These are phyloP conservation scores for Metschnikowia vanudenii DNA, from an alignment of 805 yeast genomes.

Conservation along the genomic window DNA sequence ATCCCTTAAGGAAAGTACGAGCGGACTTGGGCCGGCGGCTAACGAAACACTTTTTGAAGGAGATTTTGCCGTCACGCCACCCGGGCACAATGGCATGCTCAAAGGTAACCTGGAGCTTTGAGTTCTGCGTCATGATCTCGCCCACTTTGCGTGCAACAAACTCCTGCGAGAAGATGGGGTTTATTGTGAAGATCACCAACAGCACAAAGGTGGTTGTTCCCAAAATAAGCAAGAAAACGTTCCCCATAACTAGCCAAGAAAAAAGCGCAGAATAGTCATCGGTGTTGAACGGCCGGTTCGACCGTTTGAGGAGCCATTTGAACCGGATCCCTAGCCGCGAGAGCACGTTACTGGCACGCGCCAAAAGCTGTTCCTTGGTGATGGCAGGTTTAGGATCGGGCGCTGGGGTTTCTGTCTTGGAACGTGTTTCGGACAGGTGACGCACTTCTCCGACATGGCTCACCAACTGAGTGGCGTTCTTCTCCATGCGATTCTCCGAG, in stretches of 20 bases:
- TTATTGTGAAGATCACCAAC: constrained; percentile 67
- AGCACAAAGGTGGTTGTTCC: constrained; percentile 95
- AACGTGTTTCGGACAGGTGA: neutral
- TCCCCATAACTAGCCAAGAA: constrained; percentile 90
- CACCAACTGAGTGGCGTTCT: neutral
- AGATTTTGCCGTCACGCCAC: constrained; percentile 85
- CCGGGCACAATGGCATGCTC: constrained; percentile 94
- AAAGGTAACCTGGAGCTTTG: constrained; percentile 79
- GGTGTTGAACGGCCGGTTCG: constrained; percentile 82
- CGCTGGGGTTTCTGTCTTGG: neutral
- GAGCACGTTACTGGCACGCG: constrained; percentile 30
- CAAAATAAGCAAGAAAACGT: constrained; percentile 69
- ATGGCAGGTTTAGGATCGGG: neutral
- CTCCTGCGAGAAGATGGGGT: constrained; percentile 88
- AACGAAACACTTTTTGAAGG: constrained; percentile 80
- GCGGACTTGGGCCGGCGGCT: constrained; percentile 72
- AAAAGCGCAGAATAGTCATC: constrained; percentile 90
- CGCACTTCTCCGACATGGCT: neutral
- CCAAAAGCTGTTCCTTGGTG: constrained; percentile 25
- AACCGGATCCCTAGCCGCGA: constrained; percentile 37
- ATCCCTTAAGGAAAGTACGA: constrained; percentile 61
- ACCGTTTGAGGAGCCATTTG: constrained; percentile 74
- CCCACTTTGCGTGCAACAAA: constrained; percentile 80
- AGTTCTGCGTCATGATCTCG: constrained; percentile 75
- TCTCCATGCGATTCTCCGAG: neutral